A percentile compares a stretch with the other conserved stretches of the same genome.
Evolutionary conservation across 2,329 filamentous ascomycete species (phyloP).

Genomic region (Alternaria solani): DNA sequence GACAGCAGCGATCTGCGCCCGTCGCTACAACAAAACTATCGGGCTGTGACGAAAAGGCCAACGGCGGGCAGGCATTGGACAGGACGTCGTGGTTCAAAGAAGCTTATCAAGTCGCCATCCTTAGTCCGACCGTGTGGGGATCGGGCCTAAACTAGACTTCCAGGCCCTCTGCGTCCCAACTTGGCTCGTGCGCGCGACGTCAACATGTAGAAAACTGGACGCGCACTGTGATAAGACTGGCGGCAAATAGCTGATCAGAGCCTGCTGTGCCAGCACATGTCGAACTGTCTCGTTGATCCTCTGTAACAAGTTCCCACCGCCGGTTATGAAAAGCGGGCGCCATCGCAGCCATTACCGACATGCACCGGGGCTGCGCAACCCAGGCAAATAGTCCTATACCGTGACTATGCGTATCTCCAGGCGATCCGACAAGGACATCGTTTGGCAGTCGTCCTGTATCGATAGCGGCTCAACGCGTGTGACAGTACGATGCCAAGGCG

Average conservation of each 20-base stretch:
- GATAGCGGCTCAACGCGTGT: not conserved
- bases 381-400: not conserved
- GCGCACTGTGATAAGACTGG: not conserved
- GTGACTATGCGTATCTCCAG: not conserved
- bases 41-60: conserved; percentile 9
- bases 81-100: conserved; percentile 31
- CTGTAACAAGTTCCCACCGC: not conserved
- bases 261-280: not conserved
- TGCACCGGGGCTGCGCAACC: not conserved
- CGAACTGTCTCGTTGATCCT: not conserved
- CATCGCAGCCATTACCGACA: not conserved
- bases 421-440: not conserved
- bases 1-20: conserved; percentile 22
- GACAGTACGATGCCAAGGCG: not conserved
- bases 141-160: conserved; percentile 14
- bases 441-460: not conserved
- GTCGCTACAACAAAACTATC: conserved; percentile 15
- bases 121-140: conserved; percentile 29
- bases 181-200: conserved; percentile 19
- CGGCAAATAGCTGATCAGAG: not conserved
- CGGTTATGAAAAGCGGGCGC: not conserved
- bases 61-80: conserved; percentile 27
- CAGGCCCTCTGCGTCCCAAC: conserved; percentile 14
- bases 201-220: conserved; percentile 1
- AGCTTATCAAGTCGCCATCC: conserved; percentile 42